A percentile compares a stretch with the other conserved stretches of the same genome.
Evolutionary conservation across 78 protist genomes (phyloP).

Genomic region (Dictyostelium purpureum): DNA sequence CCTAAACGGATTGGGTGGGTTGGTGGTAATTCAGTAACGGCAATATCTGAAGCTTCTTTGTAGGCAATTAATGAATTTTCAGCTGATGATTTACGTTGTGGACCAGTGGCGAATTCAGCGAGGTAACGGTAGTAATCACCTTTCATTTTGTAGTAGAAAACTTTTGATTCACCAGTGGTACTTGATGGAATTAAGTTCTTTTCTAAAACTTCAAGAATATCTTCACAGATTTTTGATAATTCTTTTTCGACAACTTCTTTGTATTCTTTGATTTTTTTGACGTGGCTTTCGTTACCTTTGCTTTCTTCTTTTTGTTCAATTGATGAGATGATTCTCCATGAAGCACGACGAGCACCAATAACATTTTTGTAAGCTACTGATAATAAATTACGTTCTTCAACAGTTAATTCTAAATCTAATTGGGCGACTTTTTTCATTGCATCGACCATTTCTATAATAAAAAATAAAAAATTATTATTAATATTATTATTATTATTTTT

Average conservation of each 20-base stretch:
- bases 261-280: conserved; percentile 86
- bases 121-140: conserved; percentile 99
- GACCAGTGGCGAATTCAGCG: conserved; percentile 95
- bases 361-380: conserved; percentile 99
- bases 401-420: conserved; percentile 92
- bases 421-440: conserved; percentile 95
- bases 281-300: conserved; percentile 83
- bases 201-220: conserved; percentile 90
- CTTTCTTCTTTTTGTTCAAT: conserved; percentile 94
- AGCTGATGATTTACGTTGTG: conserved; percentile 86
- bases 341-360: conserved; percentile 98
- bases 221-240: conserved; percentile 92
- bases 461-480: too few relatives aligned
- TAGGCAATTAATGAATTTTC: conserved; percentile 93
- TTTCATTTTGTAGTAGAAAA: conserved; percentile 98
- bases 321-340: conserved; percentile 97
- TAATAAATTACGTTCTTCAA: conserved; percentile 98
- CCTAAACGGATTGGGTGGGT: conserved; percentile 99
- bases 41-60: conserved; percentile 92
- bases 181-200: conserved; percentile 89
- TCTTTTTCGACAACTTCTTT: conserved; percentile 91
- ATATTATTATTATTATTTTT: too few relatives aligned
- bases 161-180: conserved; percentile 89
- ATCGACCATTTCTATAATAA: conserved; percentile 93
- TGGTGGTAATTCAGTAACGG: conserved; percentile 90